Conservation (phyloP, 805 yeast genomes). For the Torulaspora indica region DNA sequence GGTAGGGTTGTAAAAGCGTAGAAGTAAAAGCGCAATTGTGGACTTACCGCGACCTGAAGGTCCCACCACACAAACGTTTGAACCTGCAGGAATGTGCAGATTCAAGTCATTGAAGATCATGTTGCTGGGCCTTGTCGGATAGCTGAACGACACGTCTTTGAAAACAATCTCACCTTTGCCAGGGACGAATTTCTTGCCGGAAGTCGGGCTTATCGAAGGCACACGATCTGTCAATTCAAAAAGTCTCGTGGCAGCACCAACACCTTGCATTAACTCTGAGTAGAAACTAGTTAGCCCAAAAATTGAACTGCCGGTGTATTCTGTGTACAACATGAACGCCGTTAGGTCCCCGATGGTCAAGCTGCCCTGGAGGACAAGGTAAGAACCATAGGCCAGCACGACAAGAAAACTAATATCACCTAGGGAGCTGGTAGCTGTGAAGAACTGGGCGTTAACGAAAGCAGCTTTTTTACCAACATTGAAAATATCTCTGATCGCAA, state of each 20-base stretch:
- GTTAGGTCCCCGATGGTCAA: constrained; percentile 87
- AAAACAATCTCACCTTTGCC: constrained; percentile 52
- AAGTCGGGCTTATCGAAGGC: constrained; percentile 62
- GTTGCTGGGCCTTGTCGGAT: constrained; percentile 82
- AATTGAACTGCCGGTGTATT: constrained; percentile 87
- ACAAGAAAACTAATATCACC: constrained; percentile 82
- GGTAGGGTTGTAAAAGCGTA: constrained; percentile 49
- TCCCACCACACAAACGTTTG: constrained; percentile 72
- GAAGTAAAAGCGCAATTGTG: constrained; percentile 58
- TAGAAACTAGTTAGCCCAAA: constrained; percentile 91
- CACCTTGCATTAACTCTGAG: constrained; percentile 95
- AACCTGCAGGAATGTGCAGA: constrained; percentile 49
- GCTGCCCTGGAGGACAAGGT: constrained; percentile 68
- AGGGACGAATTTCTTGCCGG: constrained; percentile 47
- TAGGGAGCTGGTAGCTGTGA: constrained; percentile 70
- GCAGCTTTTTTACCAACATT: constrained; percentile 76
- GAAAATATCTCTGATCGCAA: constrained; percentile 63
- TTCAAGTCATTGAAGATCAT: constrained; percentile 47
- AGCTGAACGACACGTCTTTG: constrained; percentile 62
- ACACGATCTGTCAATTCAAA: constrained; percentile 80
- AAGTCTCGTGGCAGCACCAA: constrained; percentile 90
- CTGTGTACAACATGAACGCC: constrained; percentile 90
- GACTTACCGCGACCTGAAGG: constrained; percentile 92
- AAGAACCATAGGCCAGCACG: constrained; percentile 74
- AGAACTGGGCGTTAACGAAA: constrained; percentile 67